Evolutionary conservation across 169 alveolate genomes (phyloP), one percentile per base, ranked within the genome.

Genomic region (Plasmodium malariae): DNA sequence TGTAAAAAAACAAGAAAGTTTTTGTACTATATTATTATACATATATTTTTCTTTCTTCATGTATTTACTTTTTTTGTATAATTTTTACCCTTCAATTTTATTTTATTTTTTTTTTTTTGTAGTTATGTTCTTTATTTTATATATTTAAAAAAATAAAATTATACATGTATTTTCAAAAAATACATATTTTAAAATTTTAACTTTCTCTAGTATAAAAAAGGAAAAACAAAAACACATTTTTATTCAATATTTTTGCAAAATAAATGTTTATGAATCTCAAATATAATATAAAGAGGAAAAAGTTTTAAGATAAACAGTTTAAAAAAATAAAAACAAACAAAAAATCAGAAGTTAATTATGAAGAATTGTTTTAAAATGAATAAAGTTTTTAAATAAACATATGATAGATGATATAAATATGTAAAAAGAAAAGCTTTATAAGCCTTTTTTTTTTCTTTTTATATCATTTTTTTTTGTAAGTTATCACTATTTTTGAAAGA

Each of bases 331-430:
- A 37, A 43, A 74, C 26, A 51, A 76, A 26, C 37, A 40, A 48
- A 55, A 67, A 55, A 32, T 49, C 51, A 67, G 62, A 76, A 43
- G 32, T 45, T 48, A 62, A 43, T 26, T 62, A 71, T 55, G 60
- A 62, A 21, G 37, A 62, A 55, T 32, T 60, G 17, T 34, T 34
- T 76, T 24, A 30, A 12, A 14, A 9, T 30, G 76, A 76, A 40
- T 36, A n/a, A 62, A 62, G 19, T 63, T 60, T 43, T 48, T 45
- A 54, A 55, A 60, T 24, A 19, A 37, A 55, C 45, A 40, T 62
- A 76, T 76, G 55, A 60, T 67, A 57, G 63, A 76, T 76, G 89
- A 76, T 62, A 70, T 70, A n/a, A n/a, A n/a, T n/a, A 76, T 76
- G 89, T 63, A 62, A 76, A 76, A 60, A 76, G 24, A 76, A 55